Conservation (phyloP, 2,329 filamentous ascomycete species). For the Colletotrichum costaricense region DNA sequence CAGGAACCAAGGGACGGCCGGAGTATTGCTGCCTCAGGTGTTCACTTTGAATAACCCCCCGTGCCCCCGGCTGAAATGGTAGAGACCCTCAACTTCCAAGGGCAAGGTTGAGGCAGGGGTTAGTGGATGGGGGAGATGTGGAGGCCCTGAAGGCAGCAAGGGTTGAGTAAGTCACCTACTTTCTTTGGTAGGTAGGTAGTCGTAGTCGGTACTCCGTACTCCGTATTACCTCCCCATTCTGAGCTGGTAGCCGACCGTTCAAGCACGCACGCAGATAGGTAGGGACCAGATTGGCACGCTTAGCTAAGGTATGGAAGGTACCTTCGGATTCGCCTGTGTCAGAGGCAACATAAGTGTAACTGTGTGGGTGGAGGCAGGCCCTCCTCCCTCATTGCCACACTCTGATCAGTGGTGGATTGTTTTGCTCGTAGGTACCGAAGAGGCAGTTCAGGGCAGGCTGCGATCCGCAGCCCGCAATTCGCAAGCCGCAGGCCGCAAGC, state of each 20-base stretch:
- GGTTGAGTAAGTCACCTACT: conserved; percentile 9
- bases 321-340: not conserved
- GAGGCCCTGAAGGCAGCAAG: conserved; percentile 1
- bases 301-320: not conserved
- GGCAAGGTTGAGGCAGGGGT: not conserved
- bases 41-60: not conserved
- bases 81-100: not conserved
- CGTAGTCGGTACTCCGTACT: not conserved
- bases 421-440: not conserved
- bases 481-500: not conserved
- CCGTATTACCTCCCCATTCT: not conserved
- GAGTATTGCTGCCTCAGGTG: conserved; percentile 21
- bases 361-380: not conserved
- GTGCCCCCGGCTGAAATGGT: not conserved
- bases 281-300: not conserved
- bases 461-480: too few relatives aligned
- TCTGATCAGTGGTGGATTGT: not conserved
- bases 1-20: conserved; percentile 8
- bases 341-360: not conserved
- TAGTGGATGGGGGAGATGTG: not conserved
- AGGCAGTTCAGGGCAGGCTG: not conserved
- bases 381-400: not conserved
- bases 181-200: not conserved
- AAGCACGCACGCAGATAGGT: too few relatives aligned
- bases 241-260: not conserved